Percentiles rank a stretch among this genome's conserved stretches.
Evolutionary conservation across 1,284 basidiomycete genomes (phyloP).

Genomic region (Irpex sp.): DNA sequence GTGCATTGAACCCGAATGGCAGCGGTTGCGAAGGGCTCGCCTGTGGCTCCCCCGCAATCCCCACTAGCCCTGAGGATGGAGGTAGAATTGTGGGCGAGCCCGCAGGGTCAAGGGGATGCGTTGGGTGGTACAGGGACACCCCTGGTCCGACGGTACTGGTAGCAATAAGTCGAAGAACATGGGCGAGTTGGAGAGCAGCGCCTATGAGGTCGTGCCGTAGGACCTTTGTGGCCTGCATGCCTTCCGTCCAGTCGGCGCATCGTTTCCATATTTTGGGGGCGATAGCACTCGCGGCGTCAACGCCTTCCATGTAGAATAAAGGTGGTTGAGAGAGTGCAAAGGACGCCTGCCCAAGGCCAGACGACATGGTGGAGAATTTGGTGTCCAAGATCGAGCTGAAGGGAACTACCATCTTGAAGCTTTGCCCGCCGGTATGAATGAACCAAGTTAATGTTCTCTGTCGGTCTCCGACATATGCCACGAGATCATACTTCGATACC

Average conservation of each 20-base stretch:
- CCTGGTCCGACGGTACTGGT: slow-evolving; percentile 33
- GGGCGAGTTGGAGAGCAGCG: slow-evolving; percentile 56
- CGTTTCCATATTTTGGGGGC: slow-evolving; percentile 51
- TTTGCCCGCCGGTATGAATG: slow-evolving; percentile 63
- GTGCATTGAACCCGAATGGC: slow-evolving; percentile 2
- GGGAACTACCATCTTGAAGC: slow-evolving; percentile 82
- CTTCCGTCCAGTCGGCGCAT: slow-evolving; percentile 77
- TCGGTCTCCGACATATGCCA: slow-evolving; percentile 72
- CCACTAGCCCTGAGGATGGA: slow-evolving; percentile 1
- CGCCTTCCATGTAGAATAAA: slow-evolving; percentile 59
- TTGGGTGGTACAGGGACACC: slow-evolving; percentile 28
- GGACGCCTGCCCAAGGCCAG: slow-evolving; percentile 54
- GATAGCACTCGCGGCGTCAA: slow-evolving; percentile 23
- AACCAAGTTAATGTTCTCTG: slow-evolving; percentile 68
- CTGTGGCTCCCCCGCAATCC: not conserved
- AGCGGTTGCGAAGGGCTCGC: slow-evolving; percentile 3
- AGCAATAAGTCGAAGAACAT: slow-evolving; percentile 51
- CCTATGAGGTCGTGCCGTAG: slow-evolving; percentile 67
- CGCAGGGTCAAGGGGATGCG: not conserved
- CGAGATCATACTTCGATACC: slow-evolving; percentile 55
- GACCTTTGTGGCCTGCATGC: slow-evolving; percentile 61
- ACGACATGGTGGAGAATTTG: slow-evolving; percentile 51
- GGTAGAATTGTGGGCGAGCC: not conserved
- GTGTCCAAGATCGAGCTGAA: slow-evolving; percentile 58
- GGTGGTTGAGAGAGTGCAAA: slow-evolving; percentile 66